Conservation (phyloP, 2,329 filamentous ascomycete genomes). For the Fusarium equiseti region DNA sequence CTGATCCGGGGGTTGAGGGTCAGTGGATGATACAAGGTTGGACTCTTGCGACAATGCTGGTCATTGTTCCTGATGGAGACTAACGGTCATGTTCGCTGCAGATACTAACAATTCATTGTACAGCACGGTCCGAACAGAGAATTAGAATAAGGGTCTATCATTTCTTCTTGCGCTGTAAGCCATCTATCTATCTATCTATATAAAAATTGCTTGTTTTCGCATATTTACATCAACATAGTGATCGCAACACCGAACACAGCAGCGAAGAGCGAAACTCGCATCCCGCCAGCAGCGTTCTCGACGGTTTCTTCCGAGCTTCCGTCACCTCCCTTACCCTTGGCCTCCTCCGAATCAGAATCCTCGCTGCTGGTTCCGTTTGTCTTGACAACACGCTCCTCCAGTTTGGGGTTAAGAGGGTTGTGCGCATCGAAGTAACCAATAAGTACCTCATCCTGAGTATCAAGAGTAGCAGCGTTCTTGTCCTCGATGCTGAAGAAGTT, state of each 20-base stretch:
- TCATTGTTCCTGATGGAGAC: not conserved
- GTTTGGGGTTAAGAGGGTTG: conserved; percentile 62
- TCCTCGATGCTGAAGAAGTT: conserved; percentile 63
- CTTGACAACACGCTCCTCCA: conserved; percentile 58
- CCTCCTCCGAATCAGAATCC: conserved; percentile 22
- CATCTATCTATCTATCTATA: conserved; percentile 1
- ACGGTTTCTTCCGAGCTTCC: conserved; percentile 8
- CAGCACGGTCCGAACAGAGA: not conserved
- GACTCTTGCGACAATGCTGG: not conserved
- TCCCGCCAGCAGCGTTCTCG: conserved; percentile 18
- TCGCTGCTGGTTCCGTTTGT: conserved; percentile 30
- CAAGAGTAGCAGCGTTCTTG: conserved; percentile 59
- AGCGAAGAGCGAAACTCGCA: conserved; percentile 22
- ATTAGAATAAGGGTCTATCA: not conserved
- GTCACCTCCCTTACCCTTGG: conserved; percentile 12
- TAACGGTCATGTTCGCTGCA: not conserved
- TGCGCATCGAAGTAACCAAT: conserved; percentile 61
- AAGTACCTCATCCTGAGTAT: conserved; percentile 67
- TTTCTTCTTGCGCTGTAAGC: conserved; percentile 16
- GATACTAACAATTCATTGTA: conserved; percentile 2
- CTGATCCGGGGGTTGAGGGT: not conserved
- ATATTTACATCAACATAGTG: conserved; percentile 38
- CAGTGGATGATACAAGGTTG: not conserved
- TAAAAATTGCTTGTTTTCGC: conserved; percentile 3
- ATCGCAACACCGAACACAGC: conserved; percentile 25